Base-by-base conservation (phyloP, 768 basidiomycete genomes). In the Cystobasidium onofrii region DNA sequence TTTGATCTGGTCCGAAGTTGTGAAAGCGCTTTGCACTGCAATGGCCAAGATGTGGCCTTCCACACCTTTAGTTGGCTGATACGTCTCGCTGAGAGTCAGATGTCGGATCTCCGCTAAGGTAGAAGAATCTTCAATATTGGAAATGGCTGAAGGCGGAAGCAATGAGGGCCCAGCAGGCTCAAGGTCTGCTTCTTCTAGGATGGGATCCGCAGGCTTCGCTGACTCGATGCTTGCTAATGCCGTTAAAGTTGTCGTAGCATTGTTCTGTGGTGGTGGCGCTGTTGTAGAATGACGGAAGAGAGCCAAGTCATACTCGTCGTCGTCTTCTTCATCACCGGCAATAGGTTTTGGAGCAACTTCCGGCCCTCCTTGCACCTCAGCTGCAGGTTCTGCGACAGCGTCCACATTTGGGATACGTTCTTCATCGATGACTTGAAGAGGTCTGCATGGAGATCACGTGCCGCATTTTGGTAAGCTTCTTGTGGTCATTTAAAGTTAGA, bases 281-380 rank as follows among this genome's bases (percentile, higher is more conserved):
- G 65, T 52, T 29, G 29, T 52, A 6, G 65, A 44, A 18, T 67
- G 65, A 25, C 65, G 41, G 46, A 67, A 67, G 44, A 67, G 65
- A 2, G 39, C 65, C 12, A 67, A n/a, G 44, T 67, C 65, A 12
- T 50, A 31, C 27, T 29, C 65, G 50, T 67, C 65, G n/a, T 67
- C 65, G 17, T 67, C 65, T 18, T 66, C 64, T 4, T 17, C 17
- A 61, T 17, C 15, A 18, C 17, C 23, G 31, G 60, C 57, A 39
- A 25, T 25, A 23, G 57, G 23, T 39, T 61, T 61, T 29, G 57
- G 17, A 29, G 25, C 17, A 2, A 13, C 23, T 12, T 61, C n/a
- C 25, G 29, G 31, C 10, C n/a, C n/a, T n/a, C n/a, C n/a, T n/a
- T n/a, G n/a, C n/a, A n/a, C n/a, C n/a, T 61, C 25, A 15, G 57